A percentile compares a stretch with the other conserved stretches of the same genome.
Conservation (phyloP, 176 grass and related monocot genomes). For the Aechmea fasciata region DNA sequence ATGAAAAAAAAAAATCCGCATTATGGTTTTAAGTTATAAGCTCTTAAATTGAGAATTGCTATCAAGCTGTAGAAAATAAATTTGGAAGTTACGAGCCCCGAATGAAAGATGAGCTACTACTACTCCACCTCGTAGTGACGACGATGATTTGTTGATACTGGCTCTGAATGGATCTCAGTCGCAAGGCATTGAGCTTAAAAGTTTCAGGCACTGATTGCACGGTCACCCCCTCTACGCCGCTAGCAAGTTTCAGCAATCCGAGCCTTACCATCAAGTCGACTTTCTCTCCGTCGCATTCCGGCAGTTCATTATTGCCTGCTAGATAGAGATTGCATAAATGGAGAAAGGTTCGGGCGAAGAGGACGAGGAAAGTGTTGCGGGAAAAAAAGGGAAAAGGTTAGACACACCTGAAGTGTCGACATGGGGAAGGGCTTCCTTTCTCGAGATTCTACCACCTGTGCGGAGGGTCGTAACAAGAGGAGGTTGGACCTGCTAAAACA, state of each 20-base stretch:
- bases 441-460: slow-evolving; percentile 40
- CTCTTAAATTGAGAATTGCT: too few species aligned
- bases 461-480: slow-evolving; percentile 51
- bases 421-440: slow-evolving; percentile 15
- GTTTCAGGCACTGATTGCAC: slow-evolving; percentile 56
- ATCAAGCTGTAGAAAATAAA: too few species aligned
- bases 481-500: slow-evolving; percentile 36
- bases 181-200: slow-evolving; percentile 54
- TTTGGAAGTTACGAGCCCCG: too few species aligned
- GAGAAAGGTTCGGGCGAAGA: not conserved
- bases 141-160: slow-evolving; percentile 78
- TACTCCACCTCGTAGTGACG: slow-evolving; percentile 57
- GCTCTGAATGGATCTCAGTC: slow-evolving; percentile 59
- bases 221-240: slow-evolving; percentile 47
- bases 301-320: slow-evolving; percentile 29
- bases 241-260: slow-evolving; percentile 62
- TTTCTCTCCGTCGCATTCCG: slow-evolving; percentile 67
- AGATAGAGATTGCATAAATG: not conserved
- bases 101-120: not conserved
- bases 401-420: slow-evolving; percentile 8
- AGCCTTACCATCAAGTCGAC: slow-evolving; percentile 63
- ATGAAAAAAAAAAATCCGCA: too few species aligned
- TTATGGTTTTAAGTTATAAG: too few species aligned
- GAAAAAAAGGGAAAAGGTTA: not conserved
- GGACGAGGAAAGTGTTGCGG: not conserved